Evolutionary conservation across 2,329 filamentous ascomycete species (phyloP).

Genomic region (Grosmannia clavigera): DNA sequence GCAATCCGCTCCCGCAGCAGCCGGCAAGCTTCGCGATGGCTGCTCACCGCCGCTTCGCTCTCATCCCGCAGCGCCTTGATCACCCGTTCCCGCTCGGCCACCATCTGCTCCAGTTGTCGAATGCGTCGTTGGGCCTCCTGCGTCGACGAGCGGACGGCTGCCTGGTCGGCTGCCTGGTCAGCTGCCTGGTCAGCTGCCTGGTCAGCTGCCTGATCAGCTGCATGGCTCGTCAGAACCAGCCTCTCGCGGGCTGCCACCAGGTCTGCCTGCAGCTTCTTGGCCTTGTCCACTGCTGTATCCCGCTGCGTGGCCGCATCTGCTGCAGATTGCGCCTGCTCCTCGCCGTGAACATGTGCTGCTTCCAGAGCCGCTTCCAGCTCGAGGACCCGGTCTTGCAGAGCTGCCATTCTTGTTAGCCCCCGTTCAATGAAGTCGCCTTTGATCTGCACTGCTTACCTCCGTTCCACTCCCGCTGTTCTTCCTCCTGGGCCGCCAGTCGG

Average conservation of each 20-base stretch:
- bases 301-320: conserved; percentile 5
- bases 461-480: conserved; percentile 5
- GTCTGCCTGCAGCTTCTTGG: conserved; percentile 4
- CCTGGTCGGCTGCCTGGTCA: not conserved
- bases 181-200: not conserved
- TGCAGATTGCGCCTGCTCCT: conserved; percentile 4
- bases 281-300: conserved; percentile 5
- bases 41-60: conserved; percentile 9
- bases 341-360: conserved; percentile 5
- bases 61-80: conserved; percentile 12
- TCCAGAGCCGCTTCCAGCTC: conserved; percentile 11
- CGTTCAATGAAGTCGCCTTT: not conserved
- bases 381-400: conserved; percentile 5
- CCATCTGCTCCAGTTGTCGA: conserved; percentile 12
- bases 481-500: conserved; percentile 4
- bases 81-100: conserved; percentile 12
- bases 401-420: not conserved
- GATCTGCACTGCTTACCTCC: conserved; percentile 4
- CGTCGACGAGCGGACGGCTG: not conserved
- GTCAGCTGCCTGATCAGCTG: not conserved
- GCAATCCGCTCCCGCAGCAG: conserved; percentile 11
- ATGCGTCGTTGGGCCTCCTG: conserved; percentile 11
- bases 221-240: not conserved
- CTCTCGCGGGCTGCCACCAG: conserved; percentile 6
- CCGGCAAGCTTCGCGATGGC: conserved; percentile 11